Conservation (phyloP, 2,329 filamentous ascomycete genomes). For the Penicillium capsulatum region DNA sequence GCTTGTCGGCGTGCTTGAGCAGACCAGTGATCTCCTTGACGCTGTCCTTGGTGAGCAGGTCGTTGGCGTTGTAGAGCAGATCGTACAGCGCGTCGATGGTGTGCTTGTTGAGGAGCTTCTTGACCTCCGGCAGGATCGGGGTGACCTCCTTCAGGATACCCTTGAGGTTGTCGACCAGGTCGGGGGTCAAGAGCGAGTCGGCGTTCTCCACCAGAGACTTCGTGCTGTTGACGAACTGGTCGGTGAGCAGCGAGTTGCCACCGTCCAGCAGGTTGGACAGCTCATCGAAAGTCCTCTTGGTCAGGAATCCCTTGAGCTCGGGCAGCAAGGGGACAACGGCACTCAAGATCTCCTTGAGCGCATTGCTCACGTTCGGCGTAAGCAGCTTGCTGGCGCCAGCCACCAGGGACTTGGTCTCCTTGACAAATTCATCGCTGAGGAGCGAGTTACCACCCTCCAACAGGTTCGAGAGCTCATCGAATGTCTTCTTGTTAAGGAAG, state of each 20-base stretch:
- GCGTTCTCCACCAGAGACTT: constrained; percentile 13
- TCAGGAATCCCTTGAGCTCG: constrained; percentile 18
- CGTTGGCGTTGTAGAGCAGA: constrained; percentile 20
- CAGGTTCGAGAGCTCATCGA: constrained; percentile 16
- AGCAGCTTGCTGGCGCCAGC: constrained; percentile 15
- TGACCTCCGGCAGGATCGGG: constrained; percentile 14
- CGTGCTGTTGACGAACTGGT: constrained; percentile 15
- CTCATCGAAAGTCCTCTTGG: constrained; percentile 17
- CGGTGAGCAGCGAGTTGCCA: constrained; percentile 17
- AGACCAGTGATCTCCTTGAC: constrained; percentile 21
- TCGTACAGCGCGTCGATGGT: constrained; percentile 10
- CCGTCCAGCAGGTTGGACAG: constrained; percentile 17
- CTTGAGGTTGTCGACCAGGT: constrained; percentile 14
- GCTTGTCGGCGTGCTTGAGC: constrained; percentile 17
- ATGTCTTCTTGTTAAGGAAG: constrained; percentile 19
- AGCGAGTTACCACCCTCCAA: constrained; percentile 20
- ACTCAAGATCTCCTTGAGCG: constrained; percentile 20
- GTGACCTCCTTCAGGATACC: constrained; percentile 13
- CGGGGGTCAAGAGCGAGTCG: constrained; percentile 17
- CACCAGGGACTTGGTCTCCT: constrained; percentile 14
- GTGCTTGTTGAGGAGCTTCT: constrained; percentile 18
- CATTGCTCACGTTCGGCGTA: constrained; percentile 12
- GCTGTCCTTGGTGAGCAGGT: constrained; percentile 19
- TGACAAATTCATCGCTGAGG: constrained; percentile 11
- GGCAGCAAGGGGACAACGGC: constrained; percentile 16